Conservation (phyloP, 768 basidiomycete species). For the Mycena latifolia region DNA sequence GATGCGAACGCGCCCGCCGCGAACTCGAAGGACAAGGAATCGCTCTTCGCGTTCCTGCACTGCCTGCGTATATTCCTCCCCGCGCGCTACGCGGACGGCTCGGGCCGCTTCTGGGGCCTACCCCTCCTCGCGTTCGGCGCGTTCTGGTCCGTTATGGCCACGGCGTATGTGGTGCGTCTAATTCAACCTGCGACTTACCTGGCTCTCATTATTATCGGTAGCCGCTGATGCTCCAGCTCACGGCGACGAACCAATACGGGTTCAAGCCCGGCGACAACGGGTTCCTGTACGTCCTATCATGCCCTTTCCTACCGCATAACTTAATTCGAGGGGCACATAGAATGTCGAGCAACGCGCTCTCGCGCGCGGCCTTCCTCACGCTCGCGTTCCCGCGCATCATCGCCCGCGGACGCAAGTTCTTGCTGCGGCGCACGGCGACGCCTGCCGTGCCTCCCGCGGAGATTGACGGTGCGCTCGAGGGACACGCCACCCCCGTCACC, state of each 20-base stretch:
- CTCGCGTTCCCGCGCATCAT: slow-evolving; percentile 33
- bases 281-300: slow-evolving; percentile 17
- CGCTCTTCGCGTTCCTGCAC: slow-evolving; percentile 15
- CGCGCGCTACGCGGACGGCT: slow-evolving; percentile 12
- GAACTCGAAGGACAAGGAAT: neutral
- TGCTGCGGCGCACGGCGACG: neutral
- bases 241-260: slow-evolving; percentile 35
- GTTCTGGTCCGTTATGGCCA: slow-evolving; percentile 24
- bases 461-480: too few species aligned
- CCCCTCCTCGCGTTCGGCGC: slow-evolving; percentile 27
- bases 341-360: slow-evolving; percentile 31
- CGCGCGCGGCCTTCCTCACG: slow-evolving; percentile 33
- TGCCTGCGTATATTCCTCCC: slow-evolving; percentile 30
- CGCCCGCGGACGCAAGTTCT: slow-evolving; percentile 10
- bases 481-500: too few species aligned
- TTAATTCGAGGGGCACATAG: too few species aligned
- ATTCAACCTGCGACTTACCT: too few species aligned
- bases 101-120: slow-evolving; percentile 22
- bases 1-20: neutral
- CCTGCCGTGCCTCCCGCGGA: neutral
- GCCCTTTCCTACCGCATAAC: neutral
- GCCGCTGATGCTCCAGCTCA: slow-evolving; percentile 35
- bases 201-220: neutral
- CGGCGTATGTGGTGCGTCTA: slow-evolving; percentile 25
- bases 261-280: slow-evolving; percentile 31